Evolutionary conservation across 345 rosid species (phyloP).

Genomic region (Punica granatum): DNA sequence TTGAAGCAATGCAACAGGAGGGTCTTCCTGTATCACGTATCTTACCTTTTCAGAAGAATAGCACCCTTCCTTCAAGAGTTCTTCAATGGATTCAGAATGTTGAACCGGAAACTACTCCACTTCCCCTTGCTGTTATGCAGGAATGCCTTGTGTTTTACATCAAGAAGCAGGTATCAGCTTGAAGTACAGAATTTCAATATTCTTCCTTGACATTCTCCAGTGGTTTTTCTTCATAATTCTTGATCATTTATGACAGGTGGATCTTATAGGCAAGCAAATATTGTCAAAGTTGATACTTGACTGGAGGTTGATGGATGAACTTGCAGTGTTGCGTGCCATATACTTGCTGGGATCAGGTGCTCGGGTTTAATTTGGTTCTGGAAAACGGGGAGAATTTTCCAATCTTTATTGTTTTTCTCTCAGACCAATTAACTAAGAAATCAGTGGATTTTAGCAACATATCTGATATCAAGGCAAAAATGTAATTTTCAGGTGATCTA

Average conservation of each 20-base stretch:
- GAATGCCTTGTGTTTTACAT: constrained; percentile 71
- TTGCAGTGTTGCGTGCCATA: constrained; percentile 89
- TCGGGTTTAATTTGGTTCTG: not conserved
- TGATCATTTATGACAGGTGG: constrained; percentile 46
- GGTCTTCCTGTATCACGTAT: constrained; percentile 51
- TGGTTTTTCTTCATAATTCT: constrained; percentile 11
- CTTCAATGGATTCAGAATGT: constrained; percentile 60
- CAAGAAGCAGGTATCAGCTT: constrained; percentile 62
- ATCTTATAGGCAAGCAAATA: constrained; percentile 62
- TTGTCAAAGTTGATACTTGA: constrained; percentile 83
- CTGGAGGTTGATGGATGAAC: constrained; percentile 97
- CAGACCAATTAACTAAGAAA: not conserved
- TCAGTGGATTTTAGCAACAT: not conserved
- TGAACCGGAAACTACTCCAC: constrained; percentile 56
- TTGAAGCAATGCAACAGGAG: constrained; percentile 42
- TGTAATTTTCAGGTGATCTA: constrained; percentile 62
- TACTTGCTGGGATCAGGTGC: constrained; percentile 96
- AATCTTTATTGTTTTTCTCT: not conserved
- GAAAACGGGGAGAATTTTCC: not conserved
- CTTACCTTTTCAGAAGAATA: constrained; percentile 81
- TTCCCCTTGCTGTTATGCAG: constrained; percentile 77
- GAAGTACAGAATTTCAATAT: constrained; percentile 10
- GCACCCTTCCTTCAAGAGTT: constrained; percentile 76
- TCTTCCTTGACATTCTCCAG: not conserved
- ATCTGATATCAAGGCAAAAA: not conserved